Percentiles rank a stretch among this genome's conserved stretches.
phyloP scores from a whole-genome alignment of 2,329 filamentous ascomycete genomes.

The Tricladium varicosporioides region DNA sequence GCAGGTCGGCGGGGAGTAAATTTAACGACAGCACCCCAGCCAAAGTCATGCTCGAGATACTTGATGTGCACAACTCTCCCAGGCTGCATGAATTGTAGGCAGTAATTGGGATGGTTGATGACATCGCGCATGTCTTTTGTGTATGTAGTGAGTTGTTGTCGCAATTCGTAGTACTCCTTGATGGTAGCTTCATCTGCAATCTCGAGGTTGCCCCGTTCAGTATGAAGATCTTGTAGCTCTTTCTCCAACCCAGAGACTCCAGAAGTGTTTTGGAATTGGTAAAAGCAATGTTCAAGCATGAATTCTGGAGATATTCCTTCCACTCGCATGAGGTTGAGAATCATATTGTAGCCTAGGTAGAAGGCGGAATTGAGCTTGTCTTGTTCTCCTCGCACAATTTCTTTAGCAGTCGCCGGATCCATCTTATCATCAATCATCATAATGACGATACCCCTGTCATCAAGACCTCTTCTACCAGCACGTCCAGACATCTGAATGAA shows the following conservation, averaged over 20 bases:
- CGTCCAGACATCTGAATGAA: slow-evolving; percentile 99
- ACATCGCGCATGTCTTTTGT: slow-evolving; percentile 87
- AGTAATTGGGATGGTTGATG: slow-evolving; percentile 88
- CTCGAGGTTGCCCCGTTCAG: slow-evolving; percentile 66
- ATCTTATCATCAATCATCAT: slow-evolving; percentile 99
- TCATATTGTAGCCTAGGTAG: slow-evolving; percentile 98
- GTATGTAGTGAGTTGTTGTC: slow-evolving; percentile 79
- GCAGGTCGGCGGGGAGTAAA: slow-evolving; percentile 62
- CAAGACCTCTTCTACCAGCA: slow-evolving; percentile 92
- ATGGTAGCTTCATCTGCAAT: slow-evolving; percentile 87
- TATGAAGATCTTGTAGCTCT: slow-evolving; percentile 75
- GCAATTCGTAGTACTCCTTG: slow-evolving; percentile 89
- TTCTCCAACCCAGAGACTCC: slow-evolving; percentile 82
- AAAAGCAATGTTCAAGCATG: slow-evolving; percentile 98
- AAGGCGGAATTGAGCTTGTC: slow-evolving; percentile 98
- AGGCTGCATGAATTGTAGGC: slow-evolving; percentile 77
- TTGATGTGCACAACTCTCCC: slow-evolving; percentile 89
- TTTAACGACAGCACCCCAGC: slow-evolving; percentile 88
- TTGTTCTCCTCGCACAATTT: slow-evolving; percentile 93
- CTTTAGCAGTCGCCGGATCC: slow-evolving; percentile 89
- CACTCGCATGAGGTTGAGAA: slow-evolving; percentile 93
- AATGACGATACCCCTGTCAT: slow-evolving; percentile 97
- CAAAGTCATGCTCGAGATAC: slow-evolving; percentile 77
- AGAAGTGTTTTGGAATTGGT: slow-evolving; percentile 94
- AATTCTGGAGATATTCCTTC: slow-evolving; percentile 98